Conservation (phyloP, 495 filamentous ascomycete species). For the Alectoria sarmentosa region DNA sequence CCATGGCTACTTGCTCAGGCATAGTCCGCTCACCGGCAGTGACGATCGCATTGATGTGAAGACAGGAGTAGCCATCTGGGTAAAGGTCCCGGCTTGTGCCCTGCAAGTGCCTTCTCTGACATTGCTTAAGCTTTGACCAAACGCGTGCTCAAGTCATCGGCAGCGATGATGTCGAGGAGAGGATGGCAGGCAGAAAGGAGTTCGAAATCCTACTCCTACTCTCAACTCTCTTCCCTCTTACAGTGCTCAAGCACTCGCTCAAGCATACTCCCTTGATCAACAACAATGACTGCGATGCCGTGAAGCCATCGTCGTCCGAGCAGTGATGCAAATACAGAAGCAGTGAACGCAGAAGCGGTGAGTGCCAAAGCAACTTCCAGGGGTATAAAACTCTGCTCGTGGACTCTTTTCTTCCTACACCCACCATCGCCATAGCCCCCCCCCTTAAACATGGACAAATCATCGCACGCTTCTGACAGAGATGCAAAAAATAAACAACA, state of each 20-base stretch:
- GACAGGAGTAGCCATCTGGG: background rate
- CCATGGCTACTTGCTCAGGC: background rate
- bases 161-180: background rate
- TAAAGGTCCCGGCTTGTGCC: background rate
- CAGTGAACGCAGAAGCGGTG: background rate
- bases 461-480: too few relatives aligned
- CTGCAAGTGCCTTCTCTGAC: background rate
- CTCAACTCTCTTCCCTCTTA: background rate
- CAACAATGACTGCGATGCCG: background rate
- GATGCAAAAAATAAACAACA: too few relatives aligned
- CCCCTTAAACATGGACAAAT: too few relatives aligned
- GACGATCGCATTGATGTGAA: background rate
- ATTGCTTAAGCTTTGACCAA: too few relatives aligned
- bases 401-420: too few relatives aligned
- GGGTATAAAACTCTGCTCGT: too few relatives aligned
- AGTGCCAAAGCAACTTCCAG: too few relatives aligned
- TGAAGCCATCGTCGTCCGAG: background rate
- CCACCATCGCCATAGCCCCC: too few relatives aligned
- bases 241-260: background rate
- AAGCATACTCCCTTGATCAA: background rate
- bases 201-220: background rate
- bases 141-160: too few relatives aligned
- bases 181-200: background rate
- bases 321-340: background rate
- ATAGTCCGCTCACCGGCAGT: background rate